phyloP scores from a whole-genome alignment of 2,329 filamentous ascomycete species.

The Incumbomyces delicatus region DNA sequence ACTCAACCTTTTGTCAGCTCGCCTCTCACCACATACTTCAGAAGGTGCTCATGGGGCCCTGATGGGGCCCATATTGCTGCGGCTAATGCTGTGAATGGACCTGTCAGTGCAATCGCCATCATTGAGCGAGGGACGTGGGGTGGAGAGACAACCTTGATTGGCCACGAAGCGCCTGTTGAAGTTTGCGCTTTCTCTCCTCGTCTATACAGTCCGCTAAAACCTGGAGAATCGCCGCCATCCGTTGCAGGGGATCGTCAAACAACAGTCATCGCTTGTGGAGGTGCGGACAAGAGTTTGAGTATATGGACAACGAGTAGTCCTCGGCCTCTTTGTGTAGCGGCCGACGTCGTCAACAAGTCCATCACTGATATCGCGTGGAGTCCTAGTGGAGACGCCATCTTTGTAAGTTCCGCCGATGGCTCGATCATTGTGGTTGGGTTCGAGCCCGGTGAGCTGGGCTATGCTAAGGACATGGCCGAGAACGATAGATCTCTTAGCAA shows the following conservation, averaged over 20 bases:
- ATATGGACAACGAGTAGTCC: conserved; percentile 98
- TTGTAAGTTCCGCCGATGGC: conserved; percentile 79
- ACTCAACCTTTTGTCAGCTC: conserved; percentile 78
- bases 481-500: conserved; percentile 90
- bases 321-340: conserved; percentile 76
- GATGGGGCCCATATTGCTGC: conserved; percentile 96
- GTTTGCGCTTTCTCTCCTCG: conserved; percentile 95
- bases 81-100: conserved; percentile 92
- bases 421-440: conserved; percentile 76
- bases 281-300: conserved; percentile 90
- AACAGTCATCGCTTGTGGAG: conserved; percentile 92
- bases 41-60: conserved; percentile 92
- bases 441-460: conserved; percentile 77
- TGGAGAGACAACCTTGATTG: conserved; percentile 92
- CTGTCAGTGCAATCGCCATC: conserved; percentile 93
- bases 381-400: conserved; percentile 80
- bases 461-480: conserved; percentile 73
- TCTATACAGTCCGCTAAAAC: conserved; percentile 67
- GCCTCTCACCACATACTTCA: conserved; percentile 91
- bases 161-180: conserved; percentile 92
- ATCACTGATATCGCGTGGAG: conserved; percentile 93
- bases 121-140: conserved; percentile 89
- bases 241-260: conserved; percentile 47
- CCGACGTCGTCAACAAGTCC: conserved; percentile 80
- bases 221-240: conserved; percentile 40